Evolutionary conservation across 331 rosid species (phyloP), one percentile per base, ranked within the genome.

Genomic region (Erythrophleum ivorense): DNA sequence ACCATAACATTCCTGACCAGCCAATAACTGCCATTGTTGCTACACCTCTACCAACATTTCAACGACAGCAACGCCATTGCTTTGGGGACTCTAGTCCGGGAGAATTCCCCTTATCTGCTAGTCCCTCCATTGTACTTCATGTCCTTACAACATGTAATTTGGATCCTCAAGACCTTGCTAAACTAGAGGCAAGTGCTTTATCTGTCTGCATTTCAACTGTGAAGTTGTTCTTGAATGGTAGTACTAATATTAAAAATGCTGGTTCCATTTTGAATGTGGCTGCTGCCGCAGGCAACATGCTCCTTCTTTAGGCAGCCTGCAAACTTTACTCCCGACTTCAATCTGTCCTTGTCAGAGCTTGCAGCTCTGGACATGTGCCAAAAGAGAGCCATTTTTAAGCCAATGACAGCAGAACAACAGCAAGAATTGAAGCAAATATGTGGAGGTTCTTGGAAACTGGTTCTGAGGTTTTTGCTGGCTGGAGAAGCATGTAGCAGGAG

Each of bases 401-500:
- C 91, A 64, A 95, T 93, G 98, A 88, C 89, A 6, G 70, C 84
- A 10, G 98, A 93, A 81, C 88, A 93, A 73, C 85, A 84, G 78
- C 85, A 79, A 68, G 87, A 88, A 54, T 80, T 95, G 89, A 95
- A 89, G 92, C 94, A 84, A 86, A 88, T 86, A 80, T 93, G 99
- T 84, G 99, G 99, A 50, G 99, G 98, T n/a, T 93, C 98, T 10
- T 95, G 99, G 99, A 95, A 93, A 70, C 91, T 95, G 81, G 99
- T 92, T 67, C 91, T 95, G 89, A 91, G 97, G 89, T 95, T 88
- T 84, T 83, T 95, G 81, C 81, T 89, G 81, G 97, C 97, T 36
- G 99, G 99, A 71, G 99, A 95, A 75, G 92, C 94, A 15, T 95
- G 98, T 87, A 84, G 87, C 87, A 85, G 98, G 87, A 89, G 99